Conservation (phyloP, 768 basidiomycete species). For the Pleurotus tuoliensis region DNA sequence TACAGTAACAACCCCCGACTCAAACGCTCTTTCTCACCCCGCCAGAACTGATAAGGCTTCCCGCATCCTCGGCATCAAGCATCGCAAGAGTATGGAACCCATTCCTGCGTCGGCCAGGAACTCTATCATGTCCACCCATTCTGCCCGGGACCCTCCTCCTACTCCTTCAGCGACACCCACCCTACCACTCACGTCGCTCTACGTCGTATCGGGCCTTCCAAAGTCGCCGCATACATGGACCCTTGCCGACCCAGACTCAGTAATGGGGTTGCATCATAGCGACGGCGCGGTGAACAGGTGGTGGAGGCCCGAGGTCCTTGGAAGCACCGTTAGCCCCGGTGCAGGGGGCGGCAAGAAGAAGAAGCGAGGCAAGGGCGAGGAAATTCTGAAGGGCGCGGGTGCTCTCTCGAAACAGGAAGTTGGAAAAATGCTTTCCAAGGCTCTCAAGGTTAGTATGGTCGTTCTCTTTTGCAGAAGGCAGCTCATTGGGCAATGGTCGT, state of each 20-base stretch:
- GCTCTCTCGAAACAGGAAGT: constrained; percentile 84
- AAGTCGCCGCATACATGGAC: constrained; percentile 91
- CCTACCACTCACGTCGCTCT: constrained; percentile 76
- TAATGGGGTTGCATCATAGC: constrained; percentile 75
- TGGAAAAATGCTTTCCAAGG: constrained; percentile 87
- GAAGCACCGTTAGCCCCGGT: constrained; percentile 82
- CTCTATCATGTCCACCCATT: constrained; percentile 75
- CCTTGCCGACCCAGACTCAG: constrained; percentile 79
- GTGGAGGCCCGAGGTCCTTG: constrained; percentile 91
- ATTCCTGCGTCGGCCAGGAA: constrained; percentile 74
- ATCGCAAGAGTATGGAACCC: constrained; percentile 79
- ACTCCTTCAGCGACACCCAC: constrained; percentile 64
- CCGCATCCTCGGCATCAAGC: constrained; percentile 70
- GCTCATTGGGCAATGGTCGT: constrained; percentile 1
- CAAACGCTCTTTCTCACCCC: constrained; percentile 26
- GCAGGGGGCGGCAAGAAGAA: constrained; percentile 78
- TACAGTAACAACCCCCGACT: constrained; percentile 32
- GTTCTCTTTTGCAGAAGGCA: constrained; percentile 8
- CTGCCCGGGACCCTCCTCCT: constrained; percentile 52
- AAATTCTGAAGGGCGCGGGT: constrained; percentile 70
- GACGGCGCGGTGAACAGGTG: constrained; percentile 85
- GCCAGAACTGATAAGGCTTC: constrained; percentile 70
- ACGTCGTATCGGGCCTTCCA: constrained; percentile 84
- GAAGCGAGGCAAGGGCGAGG: constrained; percentile 60
- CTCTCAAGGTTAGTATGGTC: constrained; percentile 63